Evolutionary conservation across 768 basidiomycete genomes (phyloP), one percentile per base, ranked within the genome.

Genomic region (Amanita thiersii): DNA sequence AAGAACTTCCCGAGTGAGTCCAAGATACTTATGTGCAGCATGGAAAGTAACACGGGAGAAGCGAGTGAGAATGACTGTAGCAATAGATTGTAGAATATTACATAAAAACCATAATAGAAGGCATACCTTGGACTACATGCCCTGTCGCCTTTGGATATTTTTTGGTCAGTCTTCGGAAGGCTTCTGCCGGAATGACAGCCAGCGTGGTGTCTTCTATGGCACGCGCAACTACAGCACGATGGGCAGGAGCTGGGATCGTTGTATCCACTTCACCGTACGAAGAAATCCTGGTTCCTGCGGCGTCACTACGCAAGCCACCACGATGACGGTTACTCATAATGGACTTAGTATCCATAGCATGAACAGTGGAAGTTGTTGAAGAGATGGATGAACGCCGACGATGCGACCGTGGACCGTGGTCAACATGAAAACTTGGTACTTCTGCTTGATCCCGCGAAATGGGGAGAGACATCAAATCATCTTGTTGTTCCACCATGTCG

Each of bases 101-200:
- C 37, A 42, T 5, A 52, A 37, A 29, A 39, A 23, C 17, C 47
- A 30, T n/a, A 39, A 30, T 5, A 2, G 23, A 10, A n/a, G 15
- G 23, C 26, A 15, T 54, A 81, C 91, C 90, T 75, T 93, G 89
- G 0, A 96, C 90, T 45, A 97, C 92, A 52, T 93, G 91, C 3
- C 93, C 92, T 26, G 92, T 88, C 2, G 96, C 92, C 54, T 98
- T 98, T 0, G 96, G 96, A 52, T 86, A 96, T 57, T 94, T 92
- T 63, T 93, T 89, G 2, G 94, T 97, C 29, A 99, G 66, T 37
- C 92, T 72, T 42, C 85, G 72, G 63, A 99, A 99, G 3, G 94
- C 96, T 58, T 97, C 92, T 2, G 96, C 94, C 18, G 96, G 96
- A 42, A 99, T 98, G 7, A 99, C 94, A n/a, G 94, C 96, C 14